Evolutionary conservation across 192 early-diverging fungal species (phyloP).

Genomic region (Haplosporangium gracile): DNA sequence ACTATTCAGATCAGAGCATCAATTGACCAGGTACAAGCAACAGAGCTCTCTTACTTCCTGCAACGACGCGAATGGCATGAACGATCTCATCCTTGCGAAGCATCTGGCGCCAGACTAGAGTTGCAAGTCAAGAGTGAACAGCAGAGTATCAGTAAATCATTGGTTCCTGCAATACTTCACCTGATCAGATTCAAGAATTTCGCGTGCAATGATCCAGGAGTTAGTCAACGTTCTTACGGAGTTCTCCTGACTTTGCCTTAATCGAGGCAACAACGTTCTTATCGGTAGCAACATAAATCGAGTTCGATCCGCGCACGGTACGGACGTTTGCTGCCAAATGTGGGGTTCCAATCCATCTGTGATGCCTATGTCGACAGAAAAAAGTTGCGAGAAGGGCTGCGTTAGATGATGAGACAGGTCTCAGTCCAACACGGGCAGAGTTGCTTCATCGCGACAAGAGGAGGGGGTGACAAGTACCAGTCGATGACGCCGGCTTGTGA

Average conservation of each 20-base stretch:
- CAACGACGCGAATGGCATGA: conserved; percentile 57
- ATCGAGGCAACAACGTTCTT: conserved; percentile 83
- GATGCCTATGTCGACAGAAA: conserved; percentile 57
- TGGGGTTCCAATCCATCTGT: conserved; percentile 67
- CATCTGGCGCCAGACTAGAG: conserved; percentile 81
- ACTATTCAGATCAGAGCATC: not conserved
- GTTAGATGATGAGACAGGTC: not conserved
- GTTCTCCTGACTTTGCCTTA: conserved; percentile 72
- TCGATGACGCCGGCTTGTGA: conserved; percentile 63
- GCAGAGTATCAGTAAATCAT: not conserved
- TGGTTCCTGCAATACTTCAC: not conserved
- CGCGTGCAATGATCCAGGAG: not conserved
- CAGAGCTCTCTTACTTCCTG: conserved; percentile 63
- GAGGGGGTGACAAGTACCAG: conserved; percentile 53
- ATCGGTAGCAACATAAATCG: conserved; percentile 73
- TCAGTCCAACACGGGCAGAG: not conserved
- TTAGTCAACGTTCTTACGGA: conserved; percentile 62
- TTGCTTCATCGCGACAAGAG: not conserved
- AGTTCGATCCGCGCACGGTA: conserved; percentile 48
- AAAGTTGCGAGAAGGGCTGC: not conserved
- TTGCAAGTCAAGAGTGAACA: not conserved
- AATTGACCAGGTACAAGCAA: not conserved
- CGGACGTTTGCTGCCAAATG: conserved; percentile 35
- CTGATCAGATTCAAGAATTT: not conserved
- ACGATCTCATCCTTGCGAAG: conserved; percentile 72